phyloP scores from a whole-genome alignment of 2,329 filamentous ascomycete genomes.

The Colletotrichum scovillei region DNA sequence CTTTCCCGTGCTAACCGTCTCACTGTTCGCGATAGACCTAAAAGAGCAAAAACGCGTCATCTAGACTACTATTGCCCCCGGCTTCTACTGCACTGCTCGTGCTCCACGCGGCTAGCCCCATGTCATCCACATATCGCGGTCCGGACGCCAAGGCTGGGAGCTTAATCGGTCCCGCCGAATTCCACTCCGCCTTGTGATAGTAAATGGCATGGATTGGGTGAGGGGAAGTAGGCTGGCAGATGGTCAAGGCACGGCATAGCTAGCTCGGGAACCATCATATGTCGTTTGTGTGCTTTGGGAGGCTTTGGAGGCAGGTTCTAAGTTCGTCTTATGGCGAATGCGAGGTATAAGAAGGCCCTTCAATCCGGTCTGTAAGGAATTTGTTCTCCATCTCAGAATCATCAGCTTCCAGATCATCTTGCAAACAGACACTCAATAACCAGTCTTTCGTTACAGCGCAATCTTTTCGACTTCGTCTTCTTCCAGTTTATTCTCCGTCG shows the following conservation, averaged over 20 bases:
- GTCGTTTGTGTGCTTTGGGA: background rate
- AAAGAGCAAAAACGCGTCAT: slow-evolving; percentile 17
- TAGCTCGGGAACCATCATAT: background rate
- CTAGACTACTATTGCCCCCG: background rate
- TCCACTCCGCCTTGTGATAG: background rate
- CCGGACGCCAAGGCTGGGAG: background rate
- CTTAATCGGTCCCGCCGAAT: background rate
- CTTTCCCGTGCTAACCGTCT: background rate
- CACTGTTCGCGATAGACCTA: background rate
- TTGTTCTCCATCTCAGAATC: background rate
- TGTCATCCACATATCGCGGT: background rate
- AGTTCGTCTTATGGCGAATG: background rate
- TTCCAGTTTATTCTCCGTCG: background rate
- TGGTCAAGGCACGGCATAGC: background rate
- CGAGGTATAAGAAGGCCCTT: slow-evolving; percentile 7
- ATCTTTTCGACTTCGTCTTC: background rate
- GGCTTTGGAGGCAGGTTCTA: background rate
- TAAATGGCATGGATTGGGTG: background rate
- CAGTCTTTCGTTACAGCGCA: background rate
- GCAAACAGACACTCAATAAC: background rate
- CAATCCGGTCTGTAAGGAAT: background rate
- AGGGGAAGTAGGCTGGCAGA: background rate
- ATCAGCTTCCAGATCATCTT: background rate
- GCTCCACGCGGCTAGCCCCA: background rate
- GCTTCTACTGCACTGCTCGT: background rate